Percentiles rank a stretch among this genome's conserved stretches.
phyloP scores from a whole-genome alignment of 2,329 filamentous ascomycete species.

The Botryosphaeria dothidea region DNA sequence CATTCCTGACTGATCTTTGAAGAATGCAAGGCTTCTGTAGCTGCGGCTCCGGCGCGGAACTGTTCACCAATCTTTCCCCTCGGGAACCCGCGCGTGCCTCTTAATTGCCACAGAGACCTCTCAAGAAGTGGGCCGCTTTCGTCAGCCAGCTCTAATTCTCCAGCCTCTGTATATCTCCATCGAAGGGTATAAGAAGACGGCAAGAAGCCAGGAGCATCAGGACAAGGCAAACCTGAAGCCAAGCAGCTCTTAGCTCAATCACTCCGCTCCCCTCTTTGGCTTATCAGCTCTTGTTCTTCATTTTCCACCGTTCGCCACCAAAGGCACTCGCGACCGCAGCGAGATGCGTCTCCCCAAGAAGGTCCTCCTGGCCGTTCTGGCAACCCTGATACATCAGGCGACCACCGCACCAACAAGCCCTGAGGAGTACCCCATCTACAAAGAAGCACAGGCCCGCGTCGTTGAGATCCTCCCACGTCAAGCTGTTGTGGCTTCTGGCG shows the following conservation, averaged over 20 bases:
- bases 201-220: not conserved
- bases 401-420: constrained; percentile 11
- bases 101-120: constrained; percentile 6
- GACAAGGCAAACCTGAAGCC: constrained; percentile 12
- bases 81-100: not conserved
- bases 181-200: not conserved
- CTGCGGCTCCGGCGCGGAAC: not conserved
- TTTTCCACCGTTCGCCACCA: not conserved
- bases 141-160: not conserved
- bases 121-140: not conserved
- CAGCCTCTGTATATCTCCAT: not conserved
- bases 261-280: not conserved
- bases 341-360: constrained; percentile 13
- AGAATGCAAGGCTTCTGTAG: constrained; percentile 11
- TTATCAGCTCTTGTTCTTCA: not conserved
- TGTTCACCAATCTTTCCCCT: not conserved
- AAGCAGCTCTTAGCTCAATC: constrained; percentile 8
- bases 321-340: not conserved
- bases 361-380: constrained; percentile 16
- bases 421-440: constrained; percentile 2
- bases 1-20: not conserved
- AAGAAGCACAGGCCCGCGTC: not conserved
- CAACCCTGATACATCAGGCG: constrained; percentile 16
- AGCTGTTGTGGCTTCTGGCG: not conserved
- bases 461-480: constrained; percentile 10